Conservation (phyloP, 2,329 filamentous ascomycete genomes). For the Fusarium penzigii region DNA sequence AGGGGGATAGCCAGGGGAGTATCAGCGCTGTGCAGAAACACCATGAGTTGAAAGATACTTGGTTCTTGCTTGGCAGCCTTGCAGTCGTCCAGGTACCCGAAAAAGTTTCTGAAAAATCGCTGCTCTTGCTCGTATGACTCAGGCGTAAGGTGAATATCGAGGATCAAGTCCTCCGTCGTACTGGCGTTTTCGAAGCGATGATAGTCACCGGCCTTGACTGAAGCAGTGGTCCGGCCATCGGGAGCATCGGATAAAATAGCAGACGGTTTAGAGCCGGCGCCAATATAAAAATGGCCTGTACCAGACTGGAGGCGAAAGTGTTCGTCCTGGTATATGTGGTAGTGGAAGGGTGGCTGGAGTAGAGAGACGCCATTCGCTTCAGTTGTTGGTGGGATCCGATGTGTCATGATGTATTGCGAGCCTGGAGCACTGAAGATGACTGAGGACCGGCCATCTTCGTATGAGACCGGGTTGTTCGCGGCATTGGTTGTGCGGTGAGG, state of each 20-base stretch:
- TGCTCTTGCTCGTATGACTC: constrained; percentile 4
- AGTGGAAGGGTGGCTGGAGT: constrained; percentile 1
- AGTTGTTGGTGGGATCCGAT: background rate
- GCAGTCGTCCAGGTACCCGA: constrained; percentile 8
- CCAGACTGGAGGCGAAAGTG: constrained; percentile 4
- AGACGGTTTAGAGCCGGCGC: background rate
- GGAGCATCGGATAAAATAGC: background rate
- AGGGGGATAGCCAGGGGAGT: constrained; percentile 1
- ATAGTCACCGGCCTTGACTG: constrained; percentile 2
- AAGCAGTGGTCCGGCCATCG: background rate
- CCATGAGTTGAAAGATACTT: constrained; percentile 3
- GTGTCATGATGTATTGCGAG: no score
- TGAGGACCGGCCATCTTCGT: no score
- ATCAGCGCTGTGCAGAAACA: constrained; percentile 3
- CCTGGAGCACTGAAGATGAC: no score
- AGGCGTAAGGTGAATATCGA: constrained; percentile 3
- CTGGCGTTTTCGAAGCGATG: constrained; percentile 6
- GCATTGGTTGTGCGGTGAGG: no score
- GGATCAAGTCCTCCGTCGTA: background rate
- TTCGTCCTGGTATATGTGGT: constrained; percentile 6
- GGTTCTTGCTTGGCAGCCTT: background rate
- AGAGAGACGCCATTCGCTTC: background rate
- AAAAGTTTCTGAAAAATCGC: constrained; percentile 6
- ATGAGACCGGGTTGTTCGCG: no score
- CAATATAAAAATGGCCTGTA: constrained; percentile 1